Conservation (phyloP, 2,329 filamentous ascomycete genomes). For the Colletotrichum godetiae region DNA sequence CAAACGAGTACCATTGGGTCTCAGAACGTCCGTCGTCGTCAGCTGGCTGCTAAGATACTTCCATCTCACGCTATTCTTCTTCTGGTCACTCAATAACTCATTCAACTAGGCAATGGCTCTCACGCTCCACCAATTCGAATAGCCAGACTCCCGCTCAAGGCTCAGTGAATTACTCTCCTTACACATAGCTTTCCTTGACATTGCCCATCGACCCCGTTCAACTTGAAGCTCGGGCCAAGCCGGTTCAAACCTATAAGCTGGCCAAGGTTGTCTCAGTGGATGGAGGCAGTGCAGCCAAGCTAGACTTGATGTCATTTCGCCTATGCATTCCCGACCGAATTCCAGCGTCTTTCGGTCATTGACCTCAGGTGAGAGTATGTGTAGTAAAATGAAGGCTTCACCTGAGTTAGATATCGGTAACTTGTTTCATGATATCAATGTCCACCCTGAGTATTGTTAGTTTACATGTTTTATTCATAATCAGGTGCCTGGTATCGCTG, state of each 20-base stretch:
- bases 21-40: neutral
- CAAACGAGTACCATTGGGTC: neutral
- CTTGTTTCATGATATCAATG: neutral
- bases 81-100: no score
- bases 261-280: neutral
- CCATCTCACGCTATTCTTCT: no score
- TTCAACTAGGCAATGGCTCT: no score
- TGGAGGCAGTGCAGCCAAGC: neutral
- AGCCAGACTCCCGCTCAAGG: no score
- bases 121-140: no score
- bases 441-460: neutral
- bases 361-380: neutral
- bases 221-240: slow-evolving; percentile 17
- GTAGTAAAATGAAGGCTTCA: neutral
- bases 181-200: no score
- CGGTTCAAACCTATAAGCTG: neutral
- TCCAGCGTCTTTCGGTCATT: neutral
- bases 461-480: no score
- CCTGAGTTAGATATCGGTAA: neutral
- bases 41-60: neutral
- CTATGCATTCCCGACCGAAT: neutral
- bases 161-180: no score
- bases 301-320: slow-evolving; percentile 11
- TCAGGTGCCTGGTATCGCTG: no score
- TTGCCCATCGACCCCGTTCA: neutral